These are phyloP conservation scores for Salix koriyanagi DNA, from an alignment of 345 rosid species.

Conservation along the genomic window DNA sequence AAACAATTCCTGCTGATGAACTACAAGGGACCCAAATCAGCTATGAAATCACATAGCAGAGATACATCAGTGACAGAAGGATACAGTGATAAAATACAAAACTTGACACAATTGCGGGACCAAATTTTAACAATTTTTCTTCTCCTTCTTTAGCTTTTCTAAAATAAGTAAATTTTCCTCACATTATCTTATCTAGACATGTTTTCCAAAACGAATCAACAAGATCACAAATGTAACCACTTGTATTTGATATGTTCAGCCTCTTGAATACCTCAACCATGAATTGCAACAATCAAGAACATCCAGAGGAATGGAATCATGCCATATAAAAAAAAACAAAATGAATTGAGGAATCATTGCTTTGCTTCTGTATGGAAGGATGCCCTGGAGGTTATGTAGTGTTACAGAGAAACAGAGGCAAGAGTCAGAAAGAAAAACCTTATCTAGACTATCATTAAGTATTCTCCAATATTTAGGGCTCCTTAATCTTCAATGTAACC, in stretches of 20 bases:
- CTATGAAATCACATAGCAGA: not conserved
- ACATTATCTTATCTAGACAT: not conserved
- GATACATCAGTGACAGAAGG: no score
- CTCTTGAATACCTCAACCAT: not conserved
- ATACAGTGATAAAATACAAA: no score
- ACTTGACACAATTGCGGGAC: no score
- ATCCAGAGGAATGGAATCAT: not conserved
- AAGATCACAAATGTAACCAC: not conserved
- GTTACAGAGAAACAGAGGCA: not conserved
- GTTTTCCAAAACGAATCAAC: not conserved
- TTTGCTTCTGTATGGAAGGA: not conserved
- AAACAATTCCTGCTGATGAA: not conserved
- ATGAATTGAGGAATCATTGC: not conserved
- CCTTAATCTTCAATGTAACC: no score
- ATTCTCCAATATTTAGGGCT: not conserved
- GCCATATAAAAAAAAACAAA: not conserved
- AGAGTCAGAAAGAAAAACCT: not conserved
- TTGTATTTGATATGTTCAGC: not conserved
- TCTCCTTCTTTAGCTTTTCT: not conserved
- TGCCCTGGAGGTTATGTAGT: not conserved
- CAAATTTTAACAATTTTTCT: not conserved
- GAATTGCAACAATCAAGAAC: not conserved
- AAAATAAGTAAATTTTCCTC: not conserved
- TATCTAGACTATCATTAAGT: not conserved
- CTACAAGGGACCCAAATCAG: not conserved